Evolutionary conservation across 2,329 filamentous ascomycete genomes (phyloP).

Genomic region (Bipolaris zeicola): DNA sequence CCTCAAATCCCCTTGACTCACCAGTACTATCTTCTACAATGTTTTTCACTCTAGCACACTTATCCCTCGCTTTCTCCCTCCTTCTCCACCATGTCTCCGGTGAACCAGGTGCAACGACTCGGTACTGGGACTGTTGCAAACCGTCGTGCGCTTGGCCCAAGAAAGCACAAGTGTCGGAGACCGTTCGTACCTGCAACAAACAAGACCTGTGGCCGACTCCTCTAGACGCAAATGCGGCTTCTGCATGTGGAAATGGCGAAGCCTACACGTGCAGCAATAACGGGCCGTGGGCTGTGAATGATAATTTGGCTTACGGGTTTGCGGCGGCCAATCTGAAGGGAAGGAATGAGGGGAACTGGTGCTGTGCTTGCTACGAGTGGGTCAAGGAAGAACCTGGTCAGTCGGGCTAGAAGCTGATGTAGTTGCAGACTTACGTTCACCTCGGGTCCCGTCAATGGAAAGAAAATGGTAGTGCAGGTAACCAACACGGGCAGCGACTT

Average conservation of each 20-base stretch:
- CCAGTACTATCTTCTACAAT: neutral
- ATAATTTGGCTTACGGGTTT: conserved; percentile 64
- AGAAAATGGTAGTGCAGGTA: conserved; percentile 67
- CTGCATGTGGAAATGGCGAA: conserved; percentile 43
- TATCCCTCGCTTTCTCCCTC: neutral
- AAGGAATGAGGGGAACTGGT: conserved; percentile 63
- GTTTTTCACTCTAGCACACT: neutral
- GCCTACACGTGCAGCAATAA: conserved; percentile 61
- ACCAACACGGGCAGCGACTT: conserved; percentile 62
- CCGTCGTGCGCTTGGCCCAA: neutral
- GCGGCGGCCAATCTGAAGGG: conserved; percentile 64
- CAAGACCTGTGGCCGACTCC: neutral
- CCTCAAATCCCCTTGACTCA: neutral
- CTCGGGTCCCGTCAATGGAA: conserved; percentile 59
- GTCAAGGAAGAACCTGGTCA: neutral
- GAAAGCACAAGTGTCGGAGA: neutral
- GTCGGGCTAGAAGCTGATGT: conserved; percentile 7
- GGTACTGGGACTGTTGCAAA: neutral
- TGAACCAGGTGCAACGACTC: neutral
- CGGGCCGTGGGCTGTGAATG: conserved; percentile 61
- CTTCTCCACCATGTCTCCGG: neutral
- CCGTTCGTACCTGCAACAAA: neutral
- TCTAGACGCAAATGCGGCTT: neutral
- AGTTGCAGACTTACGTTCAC: conserved; percentile 60
- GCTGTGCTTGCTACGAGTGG: conserved; percentile 67